Percentiles rank a stretch among this genome's conserved stretches.
Conservation (phyloP, 257 asterid species). For the Jacaranda copaia region DNA sequence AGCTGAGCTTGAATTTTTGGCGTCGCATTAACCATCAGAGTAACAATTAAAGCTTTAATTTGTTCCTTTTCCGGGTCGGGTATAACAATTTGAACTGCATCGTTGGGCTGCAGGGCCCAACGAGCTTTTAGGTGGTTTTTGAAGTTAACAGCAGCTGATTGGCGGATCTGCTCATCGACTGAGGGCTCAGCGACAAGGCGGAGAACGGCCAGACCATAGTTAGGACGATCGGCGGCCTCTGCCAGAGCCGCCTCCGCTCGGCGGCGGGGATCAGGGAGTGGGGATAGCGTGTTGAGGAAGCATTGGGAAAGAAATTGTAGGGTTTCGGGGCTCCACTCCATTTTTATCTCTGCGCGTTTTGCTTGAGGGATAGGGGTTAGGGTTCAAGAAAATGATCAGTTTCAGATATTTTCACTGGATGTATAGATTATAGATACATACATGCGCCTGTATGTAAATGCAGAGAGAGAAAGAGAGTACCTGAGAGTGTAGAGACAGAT, state of each 20-base stretch:
- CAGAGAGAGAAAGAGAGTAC: conserved; percentile 37
- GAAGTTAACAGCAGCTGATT: conserved; percentile 88
- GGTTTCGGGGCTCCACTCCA: conserved; percentile 90
- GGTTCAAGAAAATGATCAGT: conserved; percentile 34
- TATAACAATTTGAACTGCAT: conserved; percentile 43
- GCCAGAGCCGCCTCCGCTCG: conserved; percentile 71
- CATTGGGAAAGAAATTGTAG: conserved; percentile 77
- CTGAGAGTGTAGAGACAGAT: conserved; percentile 24
- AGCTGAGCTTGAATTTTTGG: conserved; percentile 82
- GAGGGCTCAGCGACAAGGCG: conserved; percentile 78
- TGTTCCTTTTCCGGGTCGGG: conserved; percentile 78
- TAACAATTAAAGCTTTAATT: conserved; percentile 73
- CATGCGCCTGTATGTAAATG: background rate
- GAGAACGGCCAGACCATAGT: conserved; percentile 86
- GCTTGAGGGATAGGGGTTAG: conserved; percentile 36
- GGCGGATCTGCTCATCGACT: conserved; percentile 90
- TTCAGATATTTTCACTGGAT: background rate
- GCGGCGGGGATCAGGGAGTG: conserved; percentile 80
- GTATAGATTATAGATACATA: background rate
- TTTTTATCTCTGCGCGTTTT: conserved; percentile 30
- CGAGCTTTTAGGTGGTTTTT: conserved; percentile 82
- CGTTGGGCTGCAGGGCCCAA: conserved; percentile 60
- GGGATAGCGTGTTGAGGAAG: conserved; percentile 83
- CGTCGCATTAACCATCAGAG: conserved; percentile 66
- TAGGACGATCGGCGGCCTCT: conserved; percentile 68